These are phyloP conservation scores for Ophiostoma quercus DNA, from an alignment of 2,329 filamentous ascomycete species.

Conservation along the genomic window DNA sequence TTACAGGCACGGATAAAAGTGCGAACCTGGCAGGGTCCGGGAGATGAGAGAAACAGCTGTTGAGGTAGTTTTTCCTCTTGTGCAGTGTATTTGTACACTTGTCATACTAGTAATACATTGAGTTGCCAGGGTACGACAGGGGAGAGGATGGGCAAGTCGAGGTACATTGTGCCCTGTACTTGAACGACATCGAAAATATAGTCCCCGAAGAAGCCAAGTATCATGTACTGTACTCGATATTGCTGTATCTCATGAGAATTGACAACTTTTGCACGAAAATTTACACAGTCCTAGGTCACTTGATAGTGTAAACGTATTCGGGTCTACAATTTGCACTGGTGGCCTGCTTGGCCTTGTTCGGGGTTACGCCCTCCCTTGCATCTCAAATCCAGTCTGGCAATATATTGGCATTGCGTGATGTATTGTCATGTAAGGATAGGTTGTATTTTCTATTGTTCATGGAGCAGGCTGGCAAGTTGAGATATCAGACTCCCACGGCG, in stretches of 20 bases:
- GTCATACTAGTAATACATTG: not conserved
- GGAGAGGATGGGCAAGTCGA: not conserved
- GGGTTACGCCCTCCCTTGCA: not conserved
- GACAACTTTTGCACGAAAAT: not conserved
- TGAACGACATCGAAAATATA: not conserved
- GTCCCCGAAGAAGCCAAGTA: not conserved
- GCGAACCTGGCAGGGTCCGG: not conserved
- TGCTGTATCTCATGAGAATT: too few species aligned
- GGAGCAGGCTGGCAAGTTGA: not conserved
- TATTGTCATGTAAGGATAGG: not conserved
- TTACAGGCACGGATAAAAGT: not conserved
- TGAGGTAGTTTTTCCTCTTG: slow-evolving; percentile 8
- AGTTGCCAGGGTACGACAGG: not conserved
- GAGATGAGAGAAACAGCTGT: slow-evolving; percentile 2
- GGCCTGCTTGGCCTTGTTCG: not conserved
- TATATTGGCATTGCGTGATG: not conserved
- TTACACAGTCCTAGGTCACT: not conserved
- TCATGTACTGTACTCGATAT: not conserved
- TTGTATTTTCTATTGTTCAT: too few species aligned
- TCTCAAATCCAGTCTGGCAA: not conserved
- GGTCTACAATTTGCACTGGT: not conserved
- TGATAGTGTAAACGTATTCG: not conserved
- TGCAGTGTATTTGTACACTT: not conserved
- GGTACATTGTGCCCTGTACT: not conserved
- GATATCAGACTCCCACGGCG: not conserved